Evolutionary conservation across 2,329 filamentous ascomycete genomes (phyloP).

Genomic region (Sarocladiaceae sp.): DNA sequence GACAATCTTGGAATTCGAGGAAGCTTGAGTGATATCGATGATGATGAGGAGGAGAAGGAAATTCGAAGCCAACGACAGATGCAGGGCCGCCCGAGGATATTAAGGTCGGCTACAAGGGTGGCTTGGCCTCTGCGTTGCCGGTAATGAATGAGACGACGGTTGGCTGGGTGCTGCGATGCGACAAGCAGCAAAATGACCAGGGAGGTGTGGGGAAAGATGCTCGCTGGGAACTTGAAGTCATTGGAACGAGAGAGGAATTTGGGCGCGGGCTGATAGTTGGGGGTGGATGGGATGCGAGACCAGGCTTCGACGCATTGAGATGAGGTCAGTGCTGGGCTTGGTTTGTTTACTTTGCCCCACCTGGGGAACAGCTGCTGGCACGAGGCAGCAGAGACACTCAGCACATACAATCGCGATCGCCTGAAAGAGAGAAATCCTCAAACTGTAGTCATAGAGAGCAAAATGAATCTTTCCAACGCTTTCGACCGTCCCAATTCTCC

Average conservation of each 20-base stretch:
- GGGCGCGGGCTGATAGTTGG: slow-evolving; percentile 1
- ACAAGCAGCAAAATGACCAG: neutral
- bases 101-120: neutral
- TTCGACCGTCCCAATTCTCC: too few relatives aligned
- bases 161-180: slow-evolving; percentile 7
- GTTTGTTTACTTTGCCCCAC: slow-evolving; percentile 6
- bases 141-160: slow-evolving; percentile 7
- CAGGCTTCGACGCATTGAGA: neutral
- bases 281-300: neutral
- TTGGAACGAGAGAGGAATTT: neutral
- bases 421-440: too few relatives aligned
- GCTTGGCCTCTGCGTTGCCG: neutral
- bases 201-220: slow-evolving; percentile 2
- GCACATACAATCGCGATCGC: too few relatives aligned
- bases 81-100: slow-evolving; percentile 6
- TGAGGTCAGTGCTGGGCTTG: neutral
- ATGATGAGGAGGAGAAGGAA: neutral
- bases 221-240: neutral
- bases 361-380: too few relatives aligned
- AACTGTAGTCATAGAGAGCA: too few relatives aligned
- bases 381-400: too few relatives aligned
- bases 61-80: neutral
- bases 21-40: slow-evolving; percentile 3
- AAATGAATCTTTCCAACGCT: too few relatives aligned
- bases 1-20: slow-evolving; percentile 4